phyloP scores from a whole-genome alignment of 257 asterid species.

The Verbascum thapsus region DNA sequence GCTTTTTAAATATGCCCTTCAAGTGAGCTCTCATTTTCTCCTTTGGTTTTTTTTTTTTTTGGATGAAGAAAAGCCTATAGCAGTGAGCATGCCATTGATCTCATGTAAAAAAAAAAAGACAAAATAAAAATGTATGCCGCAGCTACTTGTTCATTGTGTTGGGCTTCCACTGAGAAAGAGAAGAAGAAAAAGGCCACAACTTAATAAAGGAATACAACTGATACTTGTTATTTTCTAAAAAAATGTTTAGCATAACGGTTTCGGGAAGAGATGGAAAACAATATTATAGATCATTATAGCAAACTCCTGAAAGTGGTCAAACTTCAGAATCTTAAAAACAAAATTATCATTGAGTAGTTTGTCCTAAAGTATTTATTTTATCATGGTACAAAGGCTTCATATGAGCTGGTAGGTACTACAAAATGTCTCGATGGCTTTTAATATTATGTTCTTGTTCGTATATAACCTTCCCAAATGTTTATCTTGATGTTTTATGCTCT shows the following conservation, averaged over 20 bases:
- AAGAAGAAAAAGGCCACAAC: slow-evolving; percentile 10
- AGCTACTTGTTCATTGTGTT: background rate
- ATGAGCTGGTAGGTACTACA: background rate
- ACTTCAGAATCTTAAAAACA: background rate
- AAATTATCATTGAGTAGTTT: background rate
- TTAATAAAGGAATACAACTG: background rate
- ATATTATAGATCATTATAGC: slow-evolving; percentile 9
- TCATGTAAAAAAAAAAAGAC: background rate
- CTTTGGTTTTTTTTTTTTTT: background rate
- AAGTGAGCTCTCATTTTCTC: background rate
- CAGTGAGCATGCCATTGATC: slow-evolving; percentile 23
- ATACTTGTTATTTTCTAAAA: background rate
- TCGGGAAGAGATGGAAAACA: background rate
- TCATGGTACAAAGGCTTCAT: slow-evolving; percentile 7
- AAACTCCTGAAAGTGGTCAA: slow-evolving; percentile 6
- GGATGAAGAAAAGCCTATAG: background rate
- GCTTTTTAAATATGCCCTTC: slow-evolving; percentile 18
- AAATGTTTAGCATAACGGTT: slow-evolving; percentile 8
- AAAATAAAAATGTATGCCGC: slow-evolving; percentile 5
- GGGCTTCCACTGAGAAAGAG: background rate
- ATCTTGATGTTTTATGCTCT: background rate
- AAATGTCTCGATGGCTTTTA: background rate
- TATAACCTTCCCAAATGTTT: background rate
- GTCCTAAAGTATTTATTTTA: background rate
- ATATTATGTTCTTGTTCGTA: slow-evolving; percentile 14